Base-by-base conservation (phyloP, 768 basidiomycete genomes). In the Tricholoma hemisulphureum region DNA sequence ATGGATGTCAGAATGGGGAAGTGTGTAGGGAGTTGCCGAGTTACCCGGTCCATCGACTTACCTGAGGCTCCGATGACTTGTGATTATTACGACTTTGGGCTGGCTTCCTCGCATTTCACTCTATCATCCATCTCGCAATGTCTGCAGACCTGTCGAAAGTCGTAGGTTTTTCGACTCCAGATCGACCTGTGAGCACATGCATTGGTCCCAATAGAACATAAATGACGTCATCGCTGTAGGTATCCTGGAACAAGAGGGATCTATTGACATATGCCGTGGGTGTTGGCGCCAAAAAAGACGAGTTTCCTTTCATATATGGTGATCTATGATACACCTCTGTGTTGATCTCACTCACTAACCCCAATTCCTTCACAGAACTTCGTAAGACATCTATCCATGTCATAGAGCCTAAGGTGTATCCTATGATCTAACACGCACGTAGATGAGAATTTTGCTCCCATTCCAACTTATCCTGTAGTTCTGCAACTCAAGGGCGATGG, bases 391-490 rank as follows among this genome's bases (percentile, higher is more conserved):
- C 9, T 8, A 5, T n/a, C 18, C 4, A n/a, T 45, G 13, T 14
- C 26, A 35, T n/a, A n/a, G n/a, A n/a, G n/a, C 7, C 37, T n/a
- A 18, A 29, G 13, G 51, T 6, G 16, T 20, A 11, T 8, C 0
- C 29, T 8, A 29, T n/a, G n/a, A n/a, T 57, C 32, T 57, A 26
- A 51, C 37, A 6, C 23, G 14, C 6, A 35, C 13, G n/a, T 58
- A 89, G 88, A 88, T 72, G 79, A 81, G 59, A 75, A 80, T 26
- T 95, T 89, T 71, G 77, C 87, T 13, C 83, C 91, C 2, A 77
- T 95, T 65, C 93, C 93, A 8, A 94, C 93, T 0, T 95, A 88
- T 70, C 92, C 93, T 2, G 90, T 92, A 14, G 89, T 91, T 0
- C 79, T 95, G 5, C 74, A 71, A 26, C 78, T 93, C 67, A 93